Percentiles rank a stretch among this genome's conserved stretches.
phyloP scores from a whole-genome alignment of 495 filamentous ascomycete species.

The Staphylotrichum tortipilum region DNA sequence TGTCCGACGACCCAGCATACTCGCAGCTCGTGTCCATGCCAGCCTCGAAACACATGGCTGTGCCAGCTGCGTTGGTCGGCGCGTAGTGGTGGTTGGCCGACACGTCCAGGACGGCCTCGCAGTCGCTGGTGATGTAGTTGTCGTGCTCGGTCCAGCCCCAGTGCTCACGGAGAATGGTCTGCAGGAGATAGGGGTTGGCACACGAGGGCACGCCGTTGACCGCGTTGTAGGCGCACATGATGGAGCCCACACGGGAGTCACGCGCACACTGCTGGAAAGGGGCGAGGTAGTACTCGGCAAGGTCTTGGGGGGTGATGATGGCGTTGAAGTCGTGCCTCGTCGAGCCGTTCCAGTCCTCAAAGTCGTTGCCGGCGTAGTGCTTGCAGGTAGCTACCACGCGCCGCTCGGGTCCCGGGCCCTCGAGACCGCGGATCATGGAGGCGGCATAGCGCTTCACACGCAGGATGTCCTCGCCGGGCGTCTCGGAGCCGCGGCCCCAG shows the following conservation, averaged over 20 bases:
- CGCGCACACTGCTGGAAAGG: slow-evolving; percentile 39
- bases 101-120: slow-evolving; percentile 36
- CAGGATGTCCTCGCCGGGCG: slow-evolving; percentile 33
- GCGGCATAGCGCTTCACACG: slow-evolving; percentile 31
- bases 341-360: slow-evolving; percentile 42
- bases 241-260: slow-evolving; percentile 35
- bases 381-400: slow-evolving; percentile 29
- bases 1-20: slow-evolving; percentile 13
- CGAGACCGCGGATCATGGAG: slow-evolving; percentile 25
- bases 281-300: slow-evolving; percentile 41
- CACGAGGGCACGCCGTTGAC: slow-evolving; percentile 41
- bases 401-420: slow-evolving; percentile 11
- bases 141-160: slow-evolving; percentile 38
- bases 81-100: slow-evolving; percentile 20
- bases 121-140: slow-evolving; percentile 38
- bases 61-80: slow-evolving; percentile 16
- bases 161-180: slow-evolving; percentile 36
- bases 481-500: slow-evolving; percentile 33
- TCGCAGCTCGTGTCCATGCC: slow-evolving; percentile 18
- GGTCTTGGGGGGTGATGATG: slow-evolving; percentile 32
- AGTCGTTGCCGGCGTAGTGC: slow-evolving; percentile 44
- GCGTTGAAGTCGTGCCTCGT: slow-evolving; percentile 33
- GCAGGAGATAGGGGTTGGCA: slow-evolving; percentile 33
- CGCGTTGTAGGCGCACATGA: slow-evolving; percentile 44
- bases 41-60: slow-evolving; percentile 16